A percentile compares a stretch with the other conserved stretches of the same genome.
phyloP scores from a whole-genome alignment of 2,329 filamentous ascomycete species.

The Magnaporthiopsis poae region DNA sequence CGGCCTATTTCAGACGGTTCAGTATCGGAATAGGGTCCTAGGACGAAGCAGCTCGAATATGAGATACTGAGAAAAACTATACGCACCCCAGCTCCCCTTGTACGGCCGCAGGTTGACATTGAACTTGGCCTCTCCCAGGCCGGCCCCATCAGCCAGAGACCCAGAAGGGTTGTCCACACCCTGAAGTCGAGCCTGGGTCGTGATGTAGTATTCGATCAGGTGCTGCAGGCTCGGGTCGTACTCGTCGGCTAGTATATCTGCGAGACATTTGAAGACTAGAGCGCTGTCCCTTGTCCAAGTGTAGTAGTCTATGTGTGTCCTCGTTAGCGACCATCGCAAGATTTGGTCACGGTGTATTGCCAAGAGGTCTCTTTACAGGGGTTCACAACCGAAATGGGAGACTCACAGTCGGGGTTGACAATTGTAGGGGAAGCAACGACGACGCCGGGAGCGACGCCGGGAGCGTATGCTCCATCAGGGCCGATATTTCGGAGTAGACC shows the following conservation, averaged over 20 bases:
- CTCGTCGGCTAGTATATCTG: conserved; percentile 53
- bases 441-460: conserved; percentile 37
- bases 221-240: conserved; percentile 50
- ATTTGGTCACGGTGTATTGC: neutral
- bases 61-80: neutral
- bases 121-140: conserved; percentile 66
- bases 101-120: conserved; percentile 54
- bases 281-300: conserved; percentile 71
- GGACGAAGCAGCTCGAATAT: neutral
- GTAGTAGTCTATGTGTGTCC: conserved; percentile 45
- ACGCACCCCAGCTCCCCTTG: conserved; percentile 54
- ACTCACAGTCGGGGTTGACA: conserved; percentile 45
- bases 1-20: conserved; percentile 35
- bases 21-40: neutral
- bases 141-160: conserved; percentile 37
- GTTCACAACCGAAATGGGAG: neutral
- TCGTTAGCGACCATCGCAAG: neutral
- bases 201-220: conserved; percentile 58
- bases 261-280: conserved; percentile 57
- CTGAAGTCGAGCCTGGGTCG: conserved; percentile 56
- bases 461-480: conserved; percentile 38
- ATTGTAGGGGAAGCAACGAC: conserved; percentile 50
- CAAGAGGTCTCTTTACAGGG: neutral
- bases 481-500: conserved; percentile 53
- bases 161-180: conserved; percentile 61